Percentiles rank a stretch among this genome's conserved stretches.
phyloP scores from a whole-genome alignment of 306 rosid species.

The Quercus suber region DNA sequence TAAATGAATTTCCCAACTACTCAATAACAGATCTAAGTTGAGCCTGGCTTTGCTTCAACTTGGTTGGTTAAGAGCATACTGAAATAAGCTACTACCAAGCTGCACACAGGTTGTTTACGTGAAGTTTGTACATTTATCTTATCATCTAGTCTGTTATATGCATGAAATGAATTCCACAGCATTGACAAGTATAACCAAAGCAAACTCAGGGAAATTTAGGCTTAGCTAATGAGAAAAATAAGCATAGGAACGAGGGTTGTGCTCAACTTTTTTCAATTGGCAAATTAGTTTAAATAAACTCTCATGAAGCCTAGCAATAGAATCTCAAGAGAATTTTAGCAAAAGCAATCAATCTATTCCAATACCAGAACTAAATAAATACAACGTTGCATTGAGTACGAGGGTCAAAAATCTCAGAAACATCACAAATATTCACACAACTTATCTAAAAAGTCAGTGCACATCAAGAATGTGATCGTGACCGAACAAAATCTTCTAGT shows the following conservation, averaged over 20 bases:
- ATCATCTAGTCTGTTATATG: neutral
- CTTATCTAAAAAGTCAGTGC: conserved; percentile 3
- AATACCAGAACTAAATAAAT: neutral
- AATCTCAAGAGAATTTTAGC: neutral
- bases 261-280: neutral
- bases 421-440: conserved; percentile 15
- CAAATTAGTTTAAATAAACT: neutral
- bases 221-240: neutral
- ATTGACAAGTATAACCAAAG: neutral
- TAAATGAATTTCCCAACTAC: neutral
- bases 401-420: neutral
- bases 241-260: neutral
- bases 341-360: neutral
- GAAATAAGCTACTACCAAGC: neutral
- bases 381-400: neutral
- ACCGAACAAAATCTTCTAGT: conserved; percentile 88
- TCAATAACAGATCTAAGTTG: neutral
- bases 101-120: neutral
- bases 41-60: neutral
- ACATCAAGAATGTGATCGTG: conserved; percentile 85
- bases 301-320: neutral
- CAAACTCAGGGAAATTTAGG: neutral
- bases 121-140: neutral
- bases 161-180: neutral
- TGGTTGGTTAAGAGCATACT: neutral